A percentile compares a stretch with the other conserved stretches of the same genome.
These are phyloP conservation scores for Debaryomyces fabryi DNA, from an alignment of 1,139 yeast species.

Conservation along the genomic window DNA sequence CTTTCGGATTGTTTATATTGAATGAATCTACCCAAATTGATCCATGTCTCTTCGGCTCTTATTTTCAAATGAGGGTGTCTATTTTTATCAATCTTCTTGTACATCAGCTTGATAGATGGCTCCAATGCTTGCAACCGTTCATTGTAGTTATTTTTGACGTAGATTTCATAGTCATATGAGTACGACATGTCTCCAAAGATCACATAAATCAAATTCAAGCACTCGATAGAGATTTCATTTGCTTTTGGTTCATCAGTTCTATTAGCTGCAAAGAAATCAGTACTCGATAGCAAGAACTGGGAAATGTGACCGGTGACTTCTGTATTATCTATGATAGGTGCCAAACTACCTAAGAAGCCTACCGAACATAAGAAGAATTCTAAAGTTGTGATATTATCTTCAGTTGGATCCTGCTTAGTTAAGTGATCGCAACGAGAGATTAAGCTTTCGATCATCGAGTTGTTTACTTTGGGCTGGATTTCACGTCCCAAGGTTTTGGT, in stretches of 20 bases:
- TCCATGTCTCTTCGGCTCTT: constrained; percentile 69
- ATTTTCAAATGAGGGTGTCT: constrained; percentile 57
- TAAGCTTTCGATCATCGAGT: constrained; percentile 29
- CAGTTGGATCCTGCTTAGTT: constrained; percentile 6
- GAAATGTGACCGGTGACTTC: constrained; percentile 51
- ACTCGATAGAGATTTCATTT: constrained; percentile 54
- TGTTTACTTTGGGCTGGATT: constrained; percentile 23
- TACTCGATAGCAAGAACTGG: constrained; percentile 44
- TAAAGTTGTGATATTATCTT: constrained; percentile 18
- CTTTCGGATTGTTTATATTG: constrained; percentile 58
- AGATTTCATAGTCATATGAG: constrained; percentile 68
- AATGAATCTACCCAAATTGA: constrained; percentile 73
- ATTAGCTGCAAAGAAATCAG: constrained; percentile 21
- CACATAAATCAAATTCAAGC: constrained; percentile 70
- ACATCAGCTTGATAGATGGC: constrained; percentile 54
- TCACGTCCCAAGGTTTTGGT: constrained; percentile 48
- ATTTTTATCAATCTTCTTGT: constrained; percentile 70
- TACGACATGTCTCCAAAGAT: constrained; percentile 76
- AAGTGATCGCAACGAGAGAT: constrained; percentile 23
- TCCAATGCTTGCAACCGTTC: constrained; percentile 45
- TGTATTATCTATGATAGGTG: constrained; percentile 48
- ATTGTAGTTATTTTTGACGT: constrained; percentile 58
- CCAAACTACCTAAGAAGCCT: constrained; percentile 61
- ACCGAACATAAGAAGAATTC: constrained; percentile 35
- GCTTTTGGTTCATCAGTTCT: constrained; percentile 23